A percentile compares a stretch with the other conserved stretches of the same genome.
These are phyloP conservation scores for Bocquillonia castaneifolia DNA, from an alignment of 441 rosid species.

Conservation along the genomic window DNA sequence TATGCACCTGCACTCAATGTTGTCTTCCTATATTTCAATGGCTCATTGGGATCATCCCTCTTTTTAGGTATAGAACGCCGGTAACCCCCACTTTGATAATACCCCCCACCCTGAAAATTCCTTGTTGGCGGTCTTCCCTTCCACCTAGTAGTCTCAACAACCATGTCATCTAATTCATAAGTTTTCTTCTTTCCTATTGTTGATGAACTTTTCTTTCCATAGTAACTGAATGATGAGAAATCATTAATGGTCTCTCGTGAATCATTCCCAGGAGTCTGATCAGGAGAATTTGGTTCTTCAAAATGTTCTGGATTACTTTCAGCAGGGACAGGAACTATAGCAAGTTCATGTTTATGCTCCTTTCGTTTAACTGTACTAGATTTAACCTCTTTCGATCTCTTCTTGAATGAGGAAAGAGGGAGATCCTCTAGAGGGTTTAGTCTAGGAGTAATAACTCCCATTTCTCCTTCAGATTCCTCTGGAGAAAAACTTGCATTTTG, in stretches of 20 bases:
- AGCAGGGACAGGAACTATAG: slow-evolving; percentile 46
- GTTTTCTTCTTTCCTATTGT: slow-evolving; percentile 22
- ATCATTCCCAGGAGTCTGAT: slow-evolving; percentile 19
- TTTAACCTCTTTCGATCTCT: slow-evolving; percentile 23
- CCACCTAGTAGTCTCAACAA: slow-evolving; percentile 37
- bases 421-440: slow-evolving; percentile 17
- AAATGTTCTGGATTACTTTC: slow-evolving; percentile 30
- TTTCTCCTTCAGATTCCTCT: slow-evolving; percentile 23
- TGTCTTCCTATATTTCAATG: slow-evolving; percentile 32
- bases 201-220: slow-evolving; percentile 15
- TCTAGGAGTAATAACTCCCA: slow-evolving; percentile 4
- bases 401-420: slow-evolving; percentile 23
- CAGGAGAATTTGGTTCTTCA: slow-evolving; percentile 34
- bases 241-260: slow-evolving; percentile 15
- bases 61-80: slow-evolving; percentile 23
- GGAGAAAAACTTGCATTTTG: slow-evolving; percentile 18
- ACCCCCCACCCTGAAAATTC: slow-evolving; percentile 28
- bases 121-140: slow-evolving; percentile 31
- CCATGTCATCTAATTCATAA: slow-evolving; percentile 46
- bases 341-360: slow-evolving; percentile 35
- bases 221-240: slow-evolving; percentile 27
- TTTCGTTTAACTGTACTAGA: slow-evolving; percentile 12
- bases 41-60: slow-evolving; percentile 29
- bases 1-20: slow-evolving; percentile 73
- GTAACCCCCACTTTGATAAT: slow-evolving; percentile 25